phyloP scores from a whole-genome alignment of 192 early-diverging fungal genomes.

The Diversispora epigaea region DNA sequence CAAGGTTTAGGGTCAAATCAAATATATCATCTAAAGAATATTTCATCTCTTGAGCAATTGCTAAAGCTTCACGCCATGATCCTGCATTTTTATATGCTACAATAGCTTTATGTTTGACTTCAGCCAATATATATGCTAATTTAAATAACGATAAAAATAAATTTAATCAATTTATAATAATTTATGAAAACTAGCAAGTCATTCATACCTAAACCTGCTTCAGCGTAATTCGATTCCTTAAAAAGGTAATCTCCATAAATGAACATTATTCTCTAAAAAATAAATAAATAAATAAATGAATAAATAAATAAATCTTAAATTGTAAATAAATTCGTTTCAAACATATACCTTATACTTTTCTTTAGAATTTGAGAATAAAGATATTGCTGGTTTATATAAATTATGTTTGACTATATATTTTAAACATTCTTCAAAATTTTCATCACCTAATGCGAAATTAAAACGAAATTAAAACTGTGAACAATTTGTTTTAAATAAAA shows the following conservation, averaged over 20 bases:
- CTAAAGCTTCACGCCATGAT: slow-evolving; percentile 67
- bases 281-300: not conserved
- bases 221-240: slow-evolving; percentile 53
- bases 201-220: slow-evolving; percentile 61
- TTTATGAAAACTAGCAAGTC: slow-evolving; percentile 12
- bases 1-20: slow-evolving; percentile 55
- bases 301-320: not conserved
- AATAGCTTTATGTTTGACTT: slow-evolving; percentile 56
- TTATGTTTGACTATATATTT: slow-evolving; percentile 64
- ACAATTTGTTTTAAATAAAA: not conserved
- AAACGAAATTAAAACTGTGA: not conserved
- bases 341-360: slow-evolving; percentile 48
- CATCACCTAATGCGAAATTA: slow-evolving; percentile 35
- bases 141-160: slow-evolving; percentile 12
- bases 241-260: slow-evolving; percentile 69
- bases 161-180: not conserved
- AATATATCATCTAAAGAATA: slow-evolving; percentile 47
- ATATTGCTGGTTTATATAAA: slow-evolving; percentile 63
- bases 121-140: slow-evolving; percentile 59
- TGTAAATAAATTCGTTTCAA: not conserved
- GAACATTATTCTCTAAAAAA: slow-evolving; percentile 35
- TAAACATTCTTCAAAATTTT: slow-evolving; percentile 58
- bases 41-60: slow-evolving; percentile 58
- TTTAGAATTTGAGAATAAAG: slow-evolving; percentile 49
- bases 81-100: slow-evolving; percentile 55